These are phyloP conservation scores for Boletus sp. DNA, from an alignment of 1,284 basidiomycete species.

Conservation along the genomic window DNA sequence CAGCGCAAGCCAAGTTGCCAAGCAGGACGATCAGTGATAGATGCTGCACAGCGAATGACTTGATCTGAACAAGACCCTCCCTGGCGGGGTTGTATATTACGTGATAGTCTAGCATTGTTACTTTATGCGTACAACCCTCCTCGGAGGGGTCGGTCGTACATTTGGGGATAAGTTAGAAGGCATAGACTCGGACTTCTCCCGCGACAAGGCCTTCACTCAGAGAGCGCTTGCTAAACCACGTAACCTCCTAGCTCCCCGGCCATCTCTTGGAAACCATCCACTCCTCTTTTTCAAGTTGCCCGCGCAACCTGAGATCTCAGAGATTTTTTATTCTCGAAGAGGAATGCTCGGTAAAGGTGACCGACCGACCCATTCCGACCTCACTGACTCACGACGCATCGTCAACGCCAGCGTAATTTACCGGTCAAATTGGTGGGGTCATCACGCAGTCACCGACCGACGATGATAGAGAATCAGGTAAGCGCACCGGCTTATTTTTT, in stretches of 20 bases:
- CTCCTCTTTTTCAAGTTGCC: neutral
- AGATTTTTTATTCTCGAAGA: neutral
- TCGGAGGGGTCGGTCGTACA: neutral
- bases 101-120: conserved; percentile 8
- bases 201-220: neutral
- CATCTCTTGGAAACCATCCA: neutral
- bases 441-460: neutral
- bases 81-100: conserved; percentile 13
- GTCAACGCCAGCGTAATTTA: neutral
- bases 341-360: neutral
- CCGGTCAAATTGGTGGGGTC: neutral
- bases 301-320: neutral
- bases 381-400: neutral
- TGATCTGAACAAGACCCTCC: conserved; percentile 25
- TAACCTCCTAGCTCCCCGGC: neutral
- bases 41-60: conserved; percentile 11
- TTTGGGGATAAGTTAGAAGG: neutral
- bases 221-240: neutral
- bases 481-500: neutral
- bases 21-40: conserved; percentile 23
- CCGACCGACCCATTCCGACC: neutral
- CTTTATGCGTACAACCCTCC: neutral
- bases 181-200: conserved; percentile 7
- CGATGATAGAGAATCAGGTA: conserved; percentile 17
- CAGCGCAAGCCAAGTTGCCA: neutral